Conservation (phyloP, 2,329 filamentous ascomycete genomes). For the Alternaria alternata region DNA sequence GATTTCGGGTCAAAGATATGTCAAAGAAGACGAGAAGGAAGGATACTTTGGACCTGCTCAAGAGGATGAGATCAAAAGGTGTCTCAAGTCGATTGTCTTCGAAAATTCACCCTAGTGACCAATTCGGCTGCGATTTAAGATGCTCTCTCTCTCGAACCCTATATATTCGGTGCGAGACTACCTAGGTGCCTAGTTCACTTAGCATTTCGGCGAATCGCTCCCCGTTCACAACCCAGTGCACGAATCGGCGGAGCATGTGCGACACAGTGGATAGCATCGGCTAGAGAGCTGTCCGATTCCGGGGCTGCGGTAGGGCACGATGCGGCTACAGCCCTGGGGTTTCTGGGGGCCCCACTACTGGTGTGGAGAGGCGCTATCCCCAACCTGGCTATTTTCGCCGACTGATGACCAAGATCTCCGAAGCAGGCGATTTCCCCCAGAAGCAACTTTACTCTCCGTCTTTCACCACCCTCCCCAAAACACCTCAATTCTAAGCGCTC, state of each 20-base stretch:
- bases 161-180: background rate
- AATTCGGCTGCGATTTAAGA: background rate
- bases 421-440: background rate
- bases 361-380: background rate
- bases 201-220: background rate
- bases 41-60: background rate
- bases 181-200: background rate
- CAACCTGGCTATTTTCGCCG: background rate
- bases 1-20: background rate
- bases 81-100: too few species aligned
- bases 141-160: background rate
- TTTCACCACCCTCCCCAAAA: too few species aligned
- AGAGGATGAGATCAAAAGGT: background rate
- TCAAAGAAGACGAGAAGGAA: background rate
- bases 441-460: background rate
- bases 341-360: background rate
- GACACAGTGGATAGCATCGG: background rate
- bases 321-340: background rate
- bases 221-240: background rate
- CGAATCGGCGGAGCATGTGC: too few species aligned
- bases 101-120: too few species aligned
- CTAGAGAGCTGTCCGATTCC: background rate
- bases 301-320: background rate
- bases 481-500: background rate
- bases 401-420: background rate